Conservation (phyloP, 306 rosid species). For the Vigna reflexopilosa region DNA sequence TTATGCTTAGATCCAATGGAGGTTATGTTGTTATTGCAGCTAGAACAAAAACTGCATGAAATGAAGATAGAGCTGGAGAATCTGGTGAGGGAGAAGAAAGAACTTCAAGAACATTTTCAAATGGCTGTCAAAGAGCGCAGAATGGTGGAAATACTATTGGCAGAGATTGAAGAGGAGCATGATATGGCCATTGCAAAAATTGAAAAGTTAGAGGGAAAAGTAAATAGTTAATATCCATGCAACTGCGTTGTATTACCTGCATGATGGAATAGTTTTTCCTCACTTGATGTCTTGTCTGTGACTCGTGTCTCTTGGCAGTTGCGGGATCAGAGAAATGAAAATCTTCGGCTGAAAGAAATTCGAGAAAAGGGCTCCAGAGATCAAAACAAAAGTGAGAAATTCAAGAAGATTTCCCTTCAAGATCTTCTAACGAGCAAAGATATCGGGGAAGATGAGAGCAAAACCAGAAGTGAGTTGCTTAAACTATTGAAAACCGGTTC, state of each 20-base stretch:
- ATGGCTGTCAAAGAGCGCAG: constrained; percentile 66
- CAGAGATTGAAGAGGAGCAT: constrained; percentile 78
- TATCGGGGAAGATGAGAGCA: constrained; percentile 48
- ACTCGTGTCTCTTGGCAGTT: constrained; percentile 54
- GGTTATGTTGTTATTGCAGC: constrained; percentile 54
- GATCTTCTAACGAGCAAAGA: constrained; percentile 53
- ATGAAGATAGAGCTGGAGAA: constrained; percentile 62
- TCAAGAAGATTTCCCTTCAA: constrained; percentile 48
- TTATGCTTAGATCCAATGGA: constrained; percentile 15
- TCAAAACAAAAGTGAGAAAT: constrained; percentile 39
- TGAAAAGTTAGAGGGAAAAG: constrained; percentile 68
- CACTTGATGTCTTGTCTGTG: constrained; percentile 26
- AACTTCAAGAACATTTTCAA: constrained; percentile 61
- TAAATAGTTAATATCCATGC: constrained; percentile 43
- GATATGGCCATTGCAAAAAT: constrained; percentile 70
- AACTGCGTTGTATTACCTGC: constrained; percentile 7
- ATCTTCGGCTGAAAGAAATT: constrained; percentile 64
- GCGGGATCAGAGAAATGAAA: constrained; percentile 60
- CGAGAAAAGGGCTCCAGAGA: constrained; percentile 58
- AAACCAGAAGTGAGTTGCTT: constrained; percentile 49
- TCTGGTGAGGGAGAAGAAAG: constrained; percentile 62
- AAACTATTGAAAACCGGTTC: constrained; percentile 50
- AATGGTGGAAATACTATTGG: constrained; percentile 67
- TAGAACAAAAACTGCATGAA: constrained; percentile 55
- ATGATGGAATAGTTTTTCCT: not conserved